A percentile compares a stretch with the other conserved stretches of the same genome.
These are phyloP conservation scores for Pelargonium cotyledonis DNA, from an alignment of 441 rosid genomes.

Conservation along the genomic window DNA sequence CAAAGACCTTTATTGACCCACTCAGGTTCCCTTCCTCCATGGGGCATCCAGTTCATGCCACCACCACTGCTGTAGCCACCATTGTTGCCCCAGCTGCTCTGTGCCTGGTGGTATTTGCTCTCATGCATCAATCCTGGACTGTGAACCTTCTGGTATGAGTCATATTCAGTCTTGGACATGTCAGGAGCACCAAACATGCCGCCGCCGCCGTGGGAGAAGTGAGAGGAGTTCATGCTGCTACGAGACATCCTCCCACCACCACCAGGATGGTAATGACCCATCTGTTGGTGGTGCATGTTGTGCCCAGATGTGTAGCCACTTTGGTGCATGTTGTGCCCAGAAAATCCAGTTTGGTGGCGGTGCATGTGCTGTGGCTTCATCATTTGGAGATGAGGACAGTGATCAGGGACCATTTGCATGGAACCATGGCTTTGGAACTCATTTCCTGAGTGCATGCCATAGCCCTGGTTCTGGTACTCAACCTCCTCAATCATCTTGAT, in stretches of 20 bases:
- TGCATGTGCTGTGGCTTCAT: slow-evolving; percentile 2
- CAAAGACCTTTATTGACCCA: slow-evolving; percentile 1
- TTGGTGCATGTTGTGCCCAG: background rate
- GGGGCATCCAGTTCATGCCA: too few species aligned
- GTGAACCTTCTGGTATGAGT: background rate
- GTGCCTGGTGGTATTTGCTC: background rate
- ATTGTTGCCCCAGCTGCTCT: background rate
- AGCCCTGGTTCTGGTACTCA: background rate
- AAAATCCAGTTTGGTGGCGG: background rate
- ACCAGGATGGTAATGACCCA: background rate
- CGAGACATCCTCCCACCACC: background rate
- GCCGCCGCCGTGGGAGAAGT: background rate
- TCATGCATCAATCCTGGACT: background rate
- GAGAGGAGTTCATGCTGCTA: background rate
- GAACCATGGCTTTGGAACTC: background rate
- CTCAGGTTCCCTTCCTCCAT: background rate
- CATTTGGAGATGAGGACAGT: background rate
- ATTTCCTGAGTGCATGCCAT: background rate
- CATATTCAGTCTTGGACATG: background rate
- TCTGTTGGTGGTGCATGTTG: background rate
- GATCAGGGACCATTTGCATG: background rate
- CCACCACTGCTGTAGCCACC: too few species aligned
- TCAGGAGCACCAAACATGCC: background rate
- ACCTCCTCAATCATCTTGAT: background rate
- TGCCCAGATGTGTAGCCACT: background rate